phyloP scores from a whole-genome alignment of 2,329 filamentous ascomycete species.

The Conoideocrella luteorostrata region DNA sequence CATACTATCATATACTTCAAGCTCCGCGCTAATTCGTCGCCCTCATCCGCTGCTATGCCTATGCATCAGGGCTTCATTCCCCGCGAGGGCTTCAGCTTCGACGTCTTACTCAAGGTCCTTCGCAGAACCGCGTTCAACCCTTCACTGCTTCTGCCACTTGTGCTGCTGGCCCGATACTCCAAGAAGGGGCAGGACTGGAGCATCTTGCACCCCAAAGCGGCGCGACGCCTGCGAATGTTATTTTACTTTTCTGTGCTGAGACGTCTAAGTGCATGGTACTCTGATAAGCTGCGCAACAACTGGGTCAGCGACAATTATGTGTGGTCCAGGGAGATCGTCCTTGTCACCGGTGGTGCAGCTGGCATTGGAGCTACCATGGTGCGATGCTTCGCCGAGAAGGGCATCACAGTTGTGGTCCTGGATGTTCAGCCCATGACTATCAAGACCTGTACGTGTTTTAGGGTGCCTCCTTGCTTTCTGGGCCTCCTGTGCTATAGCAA shows the following conservation, averaged over 20 bases:
- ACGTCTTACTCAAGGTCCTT: conserved; percentile 52
- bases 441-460: conserved; percentile 37
- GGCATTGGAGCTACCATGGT: conserved; percentile 67
- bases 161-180: conserved; percentile 60
- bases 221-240: conserved; percentile 39
- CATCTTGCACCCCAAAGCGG: conserved; percentile 43
- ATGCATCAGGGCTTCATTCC: conserved; percentile 47
- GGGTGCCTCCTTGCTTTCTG: too few relatives aligned
- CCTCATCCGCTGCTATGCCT: too few relatives aligned
- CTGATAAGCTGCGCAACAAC: conserved; percentile 28
- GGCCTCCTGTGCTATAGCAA: too few relatives aligned
- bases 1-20: too few relatives aligned
- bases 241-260: conserved; percentile 24
- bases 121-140: conserved; percentile 59
- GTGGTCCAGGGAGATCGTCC: conserved; percentile 63
- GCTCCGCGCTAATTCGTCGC: too few relatives aligned
- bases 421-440: conserved; percentile 60
- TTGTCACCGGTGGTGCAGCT: conserved; percentile 68
- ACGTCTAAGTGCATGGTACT: conserved; percentile 23
- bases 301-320: conserved; percentile 42
- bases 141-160: conserved; percentile 53
- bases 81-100: conserved; percentile 53
- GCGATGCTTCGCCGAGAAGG: conserved; percentile 55
- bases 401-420: conserved; percentile 63
- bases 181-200: conserved; percentile 49